Evolutionary conservation across 2,329 filamentous ascomycete species (phyloP), one percentile per base, ranked within the genome.

Genomic region (Setomelanomma holmii): DNA sequence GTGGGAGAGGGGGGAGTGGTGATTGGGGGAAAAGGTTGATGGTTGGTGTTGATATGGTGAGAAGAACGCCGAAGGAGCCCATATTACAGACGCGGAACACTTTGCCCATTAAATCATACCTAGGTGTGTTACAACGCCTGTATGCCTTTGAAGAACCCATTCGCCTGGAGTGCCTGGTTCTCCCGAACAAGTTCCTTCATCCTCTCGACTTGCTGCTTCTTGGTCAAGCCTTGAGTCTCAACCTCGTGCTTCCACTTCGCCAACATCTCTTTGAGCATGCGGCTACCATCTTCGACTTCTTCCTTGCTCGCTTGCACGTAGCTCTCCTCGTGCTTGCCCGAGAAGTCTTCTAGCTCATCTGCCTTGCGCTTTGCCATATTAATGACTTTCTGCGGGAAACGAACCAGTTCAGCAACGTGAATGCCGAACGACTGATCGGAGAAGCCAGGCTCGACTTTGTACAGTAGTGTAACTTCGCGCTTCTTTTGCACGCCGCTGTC

Each of bases 311-410:
- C 71, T 12, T 71, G 63, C 35, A 71, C 71, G 40, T 64, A 75
- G 2, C 66, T 66, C 17, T 76, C 81, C 56, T 90, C 87, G 64
- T 90, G 86, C 77, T 92, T 93, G 44, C 85, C 85, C 0, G 90
- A 89, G 67, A 99, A 99, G 73, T 99, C 95, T 74, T 99, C 95
- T 30, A 99, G 82, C 80, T 99, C 96, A 74, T 98, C 95, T 0
- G 95, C 95, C 79, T 99, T 99, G 64, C 95, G 86, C 78, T 96
- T 96, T n/a, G 95, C 95, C 96, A 99, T 99, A 59, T 92, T 91
- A 55, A 99, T 90, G 14, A 99, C 96, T 78, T 99, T 99, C 64
- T 91, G 88, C 0, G 95, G 95, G 78, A 99, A 99, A 39, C 93
- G 87, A 17, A 99, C 95, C 5, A 99, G 84, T 78, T 99, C 95